Percentiles rank a stretch among this genome's conserved stretches.
phyloP scores from a whole-genome alignment of 441 rosid genomes.

The Bocquillonia castaneifolia region DNA sequence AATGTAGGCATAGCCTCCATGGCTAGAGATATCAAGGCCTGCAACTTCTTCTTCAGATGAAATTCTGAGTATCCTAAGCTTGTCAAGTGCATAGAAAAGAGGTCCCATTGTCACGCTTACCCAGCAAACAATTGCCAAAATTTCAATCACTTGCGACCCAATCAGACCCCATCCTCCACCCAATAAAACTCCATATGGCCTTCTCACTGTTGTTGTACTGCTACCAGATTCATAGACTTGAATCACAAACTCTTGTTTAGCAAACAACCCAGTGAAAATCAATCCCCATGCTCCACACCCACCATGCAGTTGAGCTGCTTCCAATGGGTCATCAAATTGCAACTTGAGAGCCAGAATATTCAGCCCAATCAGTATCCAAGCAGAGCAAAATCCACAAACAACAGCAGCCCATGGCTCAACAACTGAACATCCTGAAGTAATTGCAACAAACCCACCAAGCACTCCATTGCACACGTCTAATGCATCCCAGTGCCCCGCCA shows the following conservation, averaged over 20 bases:
- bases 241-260: constrained; percentile 56
- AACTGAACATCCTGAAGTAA: constrained; percentile 68
- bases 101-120: constrained; percentile 71
- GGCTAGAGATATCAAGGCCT: constrained; percentile 57
- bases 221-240: constrained; percentile 46
- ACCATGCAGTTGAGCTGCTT: constrained; percentile 73
- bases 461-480: constrained; percentile 69
- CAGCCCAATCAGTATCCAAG: constrained; percentile 57
- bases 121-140: constrained; percentile 50
- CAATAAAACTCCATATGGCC: constrained; percentile 62
- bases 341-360: constrained; percentile 46
- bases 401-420: constrained; percentile 85
- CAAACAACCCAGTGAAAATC: constrained; percentile 69
- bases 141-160: constrained; percentile 50
- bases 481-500: constrained; percentile 72
- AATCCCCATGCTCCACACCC: constrained; percentile 90
- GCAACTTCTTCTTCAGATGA: constrained; percentile 46
- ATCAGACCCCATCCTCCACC: constrained; percentile 76
- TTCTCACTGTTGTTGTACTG: constrained; percentile 26
- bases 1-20: constrained; percentile 52
- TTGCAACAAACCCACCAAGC: constrained; percentile 71
- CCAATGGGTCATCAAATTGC: constrained; percentile 66
- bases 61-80: constrained; percentile 46
- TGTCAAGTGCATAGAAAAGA: constrained; percentile 51
- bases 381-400: constrained; percentile 53